A percentile compares a stretch with the other conserved stretches of the same genome.
These are phyloP conservation scores for Monosporascus sp. DNA, from an alignment of 2,329 filamentous ascomycete species.

Conservation along the genomic window DNA sequence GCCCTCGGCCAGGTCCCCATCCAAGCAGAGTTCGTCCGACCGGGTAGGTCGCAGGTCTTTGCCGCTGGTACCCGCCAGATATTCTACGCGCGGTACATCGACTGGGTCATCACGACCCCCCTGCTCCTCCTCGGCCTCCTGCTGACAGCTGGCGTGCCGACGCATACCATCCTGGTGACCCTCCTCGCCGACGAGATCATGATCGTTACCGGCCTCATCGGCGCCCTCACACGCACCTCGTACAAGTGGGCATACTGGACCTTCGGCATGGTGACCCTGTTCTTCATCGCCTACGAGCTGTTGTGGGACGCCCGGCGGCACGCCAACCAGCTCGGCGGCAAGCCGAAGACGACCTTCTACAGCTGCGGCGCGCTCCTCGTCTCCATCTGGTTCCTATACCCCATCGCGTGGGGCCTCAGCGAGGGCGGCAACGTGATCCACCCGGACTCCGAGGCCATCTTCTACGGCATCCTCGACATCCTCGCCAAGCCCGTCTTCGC, in stretches of 20 bases:
- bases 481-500: conserved; percentile 61
- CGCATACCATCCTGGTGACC: conserved; percentile 57
- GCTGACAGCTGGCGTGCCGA: conserved; percentile 59
- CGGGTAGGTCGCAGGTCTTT: conserved; percentile 35
- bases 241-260: conserved; percentile 68
- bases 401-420: conserved; percentile 56
- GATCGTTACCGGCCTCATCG: conserved; percentile 62
- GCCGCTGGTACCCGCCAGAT: conserved; percentile 53
- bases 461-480: conserved; percentile 64
- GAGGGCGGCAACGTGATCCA: conserved; percentile 63
- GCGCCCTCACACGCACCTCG: conserved; percentile 53
- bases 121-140: conserved; percentile 58
- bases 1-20: conserved; percentile 61
- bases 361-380: conserved; percentile 54
- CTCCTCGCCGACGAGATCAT: conserved; percentile 61
- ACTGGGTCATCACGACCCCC: conserved; percentile 60
- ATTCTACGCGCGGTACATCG: conserved; percentile 63
- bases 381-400: conserved; percentile 60
- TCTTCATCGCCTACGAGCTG: conserved; percentile 57
- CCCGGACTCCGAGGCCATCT: conserved; percentile 61
- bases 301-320: conserved; percentile 49
- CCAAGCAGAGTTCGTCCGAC: conserved; percentile 50
- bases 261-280: conserved; percentile 49
- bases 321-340: conserved; percentile 47
- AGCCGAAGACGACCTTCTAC: conserved; percentile 49